phyloP scores from a whole-genome alignment of 192 early-diverging fungal genomes.

The Coemansia aciculifera region DNA sequence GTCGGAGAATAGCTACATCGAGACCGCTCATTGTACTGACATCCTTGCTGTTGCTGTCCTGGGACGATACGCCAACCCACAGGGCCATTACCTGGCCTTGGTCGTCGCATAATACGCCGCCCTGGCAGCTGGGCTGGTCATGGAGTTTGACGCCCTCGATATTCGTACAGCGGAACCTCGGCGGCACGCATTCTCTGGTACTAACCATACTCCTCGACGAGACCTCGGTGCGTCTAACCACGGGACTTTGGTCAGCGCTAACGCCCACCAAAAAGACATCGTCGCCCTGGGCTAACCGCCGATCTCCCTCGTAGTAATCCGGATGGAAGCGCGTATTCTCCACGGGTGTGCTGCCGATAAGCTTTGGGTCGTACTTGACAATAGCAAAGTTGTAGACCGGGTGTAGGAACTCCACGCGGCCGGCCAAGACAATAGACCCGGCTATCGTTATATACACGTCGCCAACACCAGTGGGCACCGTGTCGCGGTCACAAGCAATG shows the following conservation, averaged over 20 bases:
- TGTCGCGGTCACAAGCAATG: conserved; percentile 83
- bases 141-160: conserved; percentile 74
- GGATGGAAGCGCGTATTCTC: conserved; percentile 55
- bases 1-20: conserved; percentile 36
- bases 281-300: conserved; percentile 51
- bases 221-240: conserved; percentile 50
- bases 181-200: conserved; percentile 69
- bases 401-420: conserved; percentile 78
- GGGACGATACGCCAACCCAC: conserved; percentile 72
- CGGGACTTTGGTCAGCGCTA: conserved; percentile 64
- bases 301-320: conserved; percentile 30
- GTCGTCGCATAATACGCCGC: conserved; percentile 64
- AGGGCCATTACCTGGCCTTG: conserved; percentile 63
- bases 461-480: conserved; percentile 82
- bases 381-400: conserved; percentile 89
- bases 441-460: conserved; percentile 90
- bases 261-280: conserved; percentile 67
- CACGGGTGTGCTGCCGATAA: conserved; percentile 75
- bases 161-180: conserved; percentile 76
- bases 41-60: conserved; percentile 67
- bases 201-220: conserved; percentile 59
- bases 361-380: conserved; percentile 71
- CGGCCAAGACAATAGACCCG: conserved; percentile 84
- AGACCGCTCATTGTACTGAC: conserved; percentile 62
- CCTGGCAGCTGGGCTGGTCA: conserved; percentile 65